Conservation (phyloP, 164 flowering plant species). For the Tetracentron sinense region DNA sequence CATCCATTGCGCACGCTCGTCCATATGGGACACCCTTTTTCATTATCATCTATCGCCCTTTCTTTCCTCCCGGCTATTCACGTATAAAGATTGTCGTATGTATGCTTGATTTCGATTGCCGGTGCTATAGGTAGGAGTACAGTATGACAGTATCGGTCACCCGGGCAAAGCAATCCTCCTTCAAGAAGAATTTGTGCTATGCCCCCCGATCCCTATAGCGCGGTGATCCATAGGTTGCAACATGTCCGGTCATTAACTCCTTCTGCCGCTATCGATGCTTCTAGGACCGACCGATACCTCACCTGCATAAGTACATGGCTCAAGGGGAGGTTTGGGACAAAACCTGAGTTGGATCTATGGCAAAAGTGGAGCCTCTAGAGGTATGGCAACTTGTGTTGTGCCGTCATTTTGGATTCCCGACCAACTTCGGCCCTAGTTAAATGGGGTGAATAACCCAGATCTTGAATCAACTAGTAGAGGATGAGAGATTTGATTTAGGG, state of each 20-base stretch:
- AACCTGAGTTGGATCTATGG: not conserved
- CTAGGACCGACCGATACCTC: constrained; percentile 10
- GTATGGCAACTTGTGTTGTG: not conserved
- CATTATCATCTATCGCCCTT: constrained; percentile 16
- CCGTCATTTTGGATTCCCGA: not conserved
- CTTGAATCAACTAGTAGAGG: constrained; percentile 1
- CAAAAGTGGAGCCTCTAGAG: not conserved
- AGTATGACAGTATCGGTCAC: constrained; percentile 7
- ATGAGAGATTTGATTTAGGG: no score
- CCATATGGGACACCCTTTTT: constrained; percentile 6
- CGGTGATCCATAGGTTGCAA: no score
- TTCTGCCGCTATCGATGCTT: constrained; percentile 7
- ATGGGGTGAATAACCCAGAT: not conserved
- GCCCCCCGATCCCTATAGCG: constrained; percentile 7
- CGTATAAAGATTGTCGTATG: constrained; percentile 14
- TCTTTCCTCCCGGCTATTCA: no score
- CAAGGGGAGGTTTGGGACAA: not conserved
- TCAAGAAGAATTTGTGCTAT: constrained; percentile 5
- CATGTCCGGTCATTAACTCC: constrained; percentile 17
- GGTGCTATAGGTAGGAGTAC: constrained; percentile 6
- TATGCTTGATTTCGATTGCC: constrained; percentile 11
- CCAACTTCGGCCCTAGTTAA: not conserved
- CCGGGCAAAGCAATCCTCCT: constrained; percentile 5
- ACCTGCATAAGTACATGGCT: no score
- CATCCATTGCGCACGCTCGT: not conserved